Base-by-base conservation (phyloP, 2,329 filamentous ascomycete species). In the Cyanodermella asteris region DNA sequence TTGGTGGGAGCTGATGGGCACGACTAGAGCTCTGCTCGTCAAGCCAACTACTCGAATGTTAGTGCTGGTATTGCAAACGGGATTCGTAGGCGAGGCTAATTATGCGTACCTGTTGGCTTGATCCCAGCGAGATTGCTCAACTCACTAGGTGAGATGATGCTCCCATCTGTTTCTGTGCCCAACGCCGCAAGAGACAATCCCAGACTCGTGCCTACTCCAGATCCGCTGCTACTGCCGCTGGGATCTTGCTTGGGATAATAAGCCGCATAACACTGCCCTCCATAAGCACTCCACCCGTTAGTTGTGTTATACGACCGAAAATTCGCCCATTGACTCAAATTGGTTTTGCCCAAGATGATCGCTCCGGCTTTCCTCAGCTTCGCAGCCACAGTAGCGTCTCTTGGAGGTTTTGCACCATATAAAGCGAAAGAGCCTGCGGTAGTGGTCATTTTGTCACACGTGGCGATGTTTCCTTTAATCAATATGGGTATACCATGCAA, bases 401-500 rank as follows among this genome's bases (percentile, higher is more conserved):
- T 41, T 6, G 57, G 52, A 0, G 65, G 54, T 33, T 55, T 61
- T 6, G 68, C 59, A 0, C 67, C 66, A 1, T 68, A 37, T 0
- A 77, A 50, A 2, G 66, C 59, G 32, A 58, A 71, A 0, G 70
- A 76, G 3, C 71, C 71, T 3, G 68, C 58, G 2, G 62, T 67
- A 32, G 64, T 72, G 37, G 66, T 59, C 64, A 72, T 68, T 30
- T 51, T 41, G 38, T 73, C 67, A 3, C 46, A 40, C 0, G 68
- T 73, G 9, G 60, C 67, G 24, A 75, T 71, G 38, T 69, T 72
- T 44, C 71, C 62, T 42, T 75, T 75, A 45, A 74, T 52, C 5
- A 73, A 44, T 13, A 74, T 59, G 0, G 69, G 70, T 4, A 74
- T 55, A 5, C 70, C 69, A 38, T 74, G 66, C 7, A 32, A 30